phyloP scores from a whole-genome alignment of 306 rosid genomes.

The Prunus campanulata region DNA sequence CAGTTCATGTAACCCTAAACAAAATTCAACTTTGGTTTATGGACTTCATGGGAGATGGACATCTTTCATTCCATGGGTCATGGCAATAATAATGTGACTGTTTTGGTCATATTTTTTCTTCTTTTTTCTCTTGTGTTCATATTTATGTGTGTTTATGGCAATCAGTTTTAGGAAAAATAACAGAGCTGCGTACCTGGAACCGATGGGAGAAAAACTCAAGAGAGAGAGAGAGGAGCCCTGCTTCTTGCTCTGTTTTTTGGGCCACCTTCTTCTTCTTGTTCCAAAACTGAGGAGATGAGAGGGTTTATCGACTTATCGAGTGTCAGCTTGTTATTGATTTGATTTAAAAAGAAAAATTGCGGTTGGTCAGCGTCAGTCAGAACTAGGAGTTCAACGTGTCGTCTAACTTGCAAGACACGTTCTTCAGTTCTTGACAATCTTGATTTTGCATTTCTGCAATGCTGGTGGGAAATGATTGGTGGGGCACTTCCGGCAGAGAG shows the following conservation, averaged over 20 bases:
- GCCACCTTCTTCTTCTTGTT: not conserved
- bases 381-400: not conserved
- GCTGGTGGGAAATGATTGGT: slow-evolving; percentile 1
- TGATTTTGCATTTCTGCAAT: not conserved
- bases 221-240: not conserved
- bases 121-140: not conserved
- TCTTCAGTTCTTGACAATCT: not conserved
- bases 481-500: not conserved
- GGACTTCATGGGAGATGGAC: no score
- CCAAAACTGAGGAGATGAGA: not conserved
- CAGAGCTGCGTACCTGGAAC: not conserved
- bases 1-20: no score
- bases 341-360: not conserved
- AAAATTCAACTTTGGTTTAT: no score
- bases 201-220: not conserved
- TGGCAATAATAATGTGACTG: no score
- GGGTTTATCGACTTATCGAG: not conserved
- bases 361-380: not conserved
- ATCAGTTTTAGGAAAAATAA: not conserved
- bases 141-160: no score
- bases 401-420: not conserved
- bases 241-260: not conserved
- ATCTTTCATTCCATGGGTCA: no score
- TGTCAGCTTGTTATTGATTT: not conserved
- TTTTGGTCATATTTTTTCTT: no score